Percentiles rank a stretch among this genome's conserved stretches.
Evolutionary conservation across 1,284 basidiomycete genomes (phyloP).

Genomic region (Exsudoporus floridanus): DNA sequence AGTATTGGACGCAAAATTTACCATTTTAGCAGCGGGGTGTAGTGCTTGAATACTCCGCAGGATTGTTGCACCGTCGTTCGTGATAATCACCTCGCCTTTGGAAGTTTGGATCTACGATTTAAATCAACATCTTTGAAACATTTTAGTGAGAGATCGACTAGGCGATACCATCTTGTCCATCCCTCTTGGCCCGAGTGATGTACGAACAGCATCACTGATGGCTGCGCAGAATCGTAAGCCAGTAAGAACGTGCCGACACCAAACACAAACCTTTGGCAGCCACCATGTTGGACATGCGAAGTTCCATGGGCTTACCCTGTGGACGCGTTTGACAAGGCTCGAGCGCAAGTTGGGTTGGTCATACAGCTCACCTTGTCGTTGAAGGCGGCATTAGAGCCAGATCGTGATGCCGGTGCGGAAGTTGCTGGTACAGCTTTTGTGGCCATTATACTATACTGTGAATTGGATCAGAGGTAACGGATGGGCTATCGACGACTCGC

Average conservation of each 20-base stretch:
- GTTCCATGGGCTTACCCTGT: conserved; percentile 90
- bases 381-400: conserved; percentile 70
- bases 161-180: conserved; percentile 97
- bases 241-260: not conserved
- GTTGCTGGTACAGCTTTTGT: conserved; percentile 36
- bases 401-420: conserved; percentile 34
- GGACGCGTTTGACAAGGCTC: conserved; percentile 32
- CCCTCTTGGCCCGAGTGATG: conserved; percentile 94
- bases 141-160: conserved; percentile 14
- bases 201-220: conserved; percentile 96
- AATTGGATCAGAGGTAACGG: conserved; percentile 11
- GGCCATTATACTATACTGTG: conserved; percentile 39
- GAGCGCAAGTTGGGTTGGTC: conserved; percentile 2
- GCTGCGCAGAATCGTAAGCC: conserved; percentile 50
- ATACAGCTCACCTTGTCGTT: conserved; percentile 69
- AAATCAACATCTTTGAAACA: conserved; percentile 13
- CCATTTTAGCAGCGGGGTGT: conserved; percentile 99
- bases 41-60: conserved; percentile 96
- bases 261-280: conserved; percentile 81
- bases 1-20: conserved; percentile 32
- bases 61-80: conserved; percentile 99
- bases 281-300: conserved; percentile 92
- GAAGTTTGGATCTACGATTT: conserved; percentile 87
- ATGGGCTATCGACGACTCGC: conserved; percentile 13
- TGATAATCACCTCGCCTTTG: conserved; percentile 96